Percentiles rank a stretch among this genome's conserved stretches.
Conservation (phyloP, 805 yeast genomes). For the Suhomyces emberorum region DNA sequence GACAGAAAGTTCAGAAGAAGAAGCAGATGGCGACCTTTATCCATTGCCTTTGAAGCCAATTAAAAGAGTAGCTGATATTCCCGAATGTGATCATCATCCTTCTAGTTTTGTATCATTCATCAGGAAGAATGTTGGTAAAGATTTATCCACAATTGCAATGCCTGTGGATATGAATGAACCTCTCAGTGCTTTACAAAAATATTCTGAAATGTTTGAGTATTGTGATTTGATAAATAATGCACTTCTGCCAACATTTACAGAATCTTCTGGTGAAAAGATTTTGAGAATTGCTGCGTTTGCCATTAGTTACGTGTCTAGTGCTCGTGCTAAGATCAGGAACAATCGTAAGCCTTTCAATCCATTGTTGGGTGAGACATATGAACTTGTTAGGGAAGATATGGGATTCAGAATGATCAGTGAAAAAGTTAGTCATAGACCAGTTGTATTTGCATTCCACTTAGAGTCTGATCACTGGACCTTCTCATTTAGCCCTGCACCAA, state of each 20-base stretch:
- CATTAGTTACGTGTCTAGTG: slow-evolving; percentile 64
- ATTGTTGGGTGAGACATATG: slow-evolving; percentile 88
- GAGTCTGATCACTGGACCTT: slow-evolving; percentile 73
- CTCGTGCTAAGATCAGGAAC: slow-evolving; percentile 71
- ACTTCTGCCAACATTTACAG: slow-evolving; percentile 37
- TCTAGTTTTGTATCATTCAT: slow-evolving; percentile 79
- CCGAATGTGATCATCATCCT: slow-evolving; percentile 61
- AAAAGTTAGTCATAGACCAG: slow-evolving; percentile 86
- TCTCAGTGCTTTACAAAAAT: slow-evolving; percentile 71
- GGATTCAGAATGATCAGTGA: slow-evolving; percentile 76
- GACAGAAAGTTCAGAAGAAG: slow-evolving; percentile 11
- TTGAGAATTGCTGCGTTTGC: slow-evolving; percentile 81
- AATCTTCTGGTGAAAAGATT: slow-evolving; percentile 55
- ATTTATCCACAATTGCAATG: slow-evolving; percentile 79
- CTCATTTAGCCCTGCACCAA: slow-evolving; percentile 63
- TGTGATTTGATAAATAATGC: slow-evolving; percentile 64
- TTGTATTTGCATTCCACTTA: slow-evolving; percentile 74
- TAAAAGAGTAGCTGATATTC: slow-evolving; percentile 56
- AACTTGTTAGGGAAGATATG: slow-evolving; percentile 78
- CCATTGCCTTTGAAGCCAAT: slow-evolving; percentile 61
- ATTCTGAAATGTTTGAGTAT: slow-evolving; percentile 80
- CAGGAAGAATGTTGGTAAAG: slow-evolving; percentile 91
- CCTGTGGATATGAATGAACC: slow-evolving; percentile 96
- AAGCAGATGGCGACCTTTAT: slow-evolving; percentile 39
- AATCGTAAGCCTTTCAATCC: slow-evolving; percentile 93